A percentile compares a stretch with the other conserved stretches of the same genome.
Conservation (phyloP, 441 rosid genomes). For the Sinapis alba region DNA sequence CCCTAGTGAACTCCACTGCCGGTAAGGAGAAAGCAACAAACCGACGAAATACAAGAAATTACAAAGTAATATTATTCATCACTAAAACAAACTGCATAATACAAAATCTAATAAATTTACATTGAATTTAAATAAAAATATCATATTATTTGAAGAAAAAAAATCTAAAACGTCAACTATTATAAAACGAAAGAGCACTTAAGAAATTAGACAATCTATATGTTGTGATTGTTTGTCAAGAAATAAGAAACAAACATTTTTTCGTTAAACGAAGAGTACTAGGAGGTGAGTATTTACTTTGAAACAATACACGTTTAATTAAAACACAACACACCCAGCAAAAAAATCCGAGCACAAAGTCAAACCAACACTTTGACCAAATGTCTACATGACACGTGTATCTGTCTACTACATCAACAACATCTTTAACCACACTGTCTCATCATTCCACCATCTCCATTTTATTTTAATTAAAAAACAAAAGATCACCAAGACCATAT, state of each 20-base stretch:
- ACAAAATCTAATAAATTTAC: too few relatives aligned
- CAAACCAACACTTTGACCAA: slow-evolving; percentile 38
- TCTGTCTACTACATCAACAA: slow-evolving; percentile 54
- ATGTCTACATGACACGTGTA: slow-evolving; percentile 51
- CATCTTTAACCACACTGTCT: slow-evolving; percentile 45
- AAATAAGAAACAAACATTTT: not conserved
- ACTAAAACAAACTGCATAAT: too few relatives aligned
- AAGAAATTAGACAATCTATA: not conserved
- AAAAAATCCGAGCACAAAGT: slow-evolving; percentile 27
- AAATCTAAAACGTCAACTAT: too few relatives aligned
- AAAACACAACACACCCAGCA: slow-evolving; percentile 31
- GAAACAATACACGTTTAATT: not conserved
- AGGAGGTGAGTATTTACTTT: slow-evolving; percentile 25
- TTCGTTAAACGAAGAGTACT: slow-evolving; percentile 18
- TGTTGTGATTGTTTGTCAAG: not conserved
- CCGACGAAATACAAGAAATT: too few relatives aligned
- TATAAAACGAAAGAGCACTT: too few relatives aligned
- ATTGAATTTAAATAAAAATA: too few relatives aligned
- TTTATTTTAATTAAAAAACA: not conserved
- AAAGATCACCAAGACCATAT: slow-evolving; percentile 11
- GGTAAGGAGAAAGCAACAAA: too few relatives aligned
- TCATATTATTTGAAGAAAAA: too few relatives aligned
- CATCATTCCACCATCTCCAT: slow-evolving; percentile 37
- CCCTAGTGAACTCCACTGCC: too few relatives aligned
- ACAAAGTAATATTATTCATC: too few relatives aligned